Evolutionary conservation across 2,329 filamentous ascomycete species (phyloP), one percentile per base, ranked within the genome.

Genomic region (Xylariaceae sp.): DNA sequence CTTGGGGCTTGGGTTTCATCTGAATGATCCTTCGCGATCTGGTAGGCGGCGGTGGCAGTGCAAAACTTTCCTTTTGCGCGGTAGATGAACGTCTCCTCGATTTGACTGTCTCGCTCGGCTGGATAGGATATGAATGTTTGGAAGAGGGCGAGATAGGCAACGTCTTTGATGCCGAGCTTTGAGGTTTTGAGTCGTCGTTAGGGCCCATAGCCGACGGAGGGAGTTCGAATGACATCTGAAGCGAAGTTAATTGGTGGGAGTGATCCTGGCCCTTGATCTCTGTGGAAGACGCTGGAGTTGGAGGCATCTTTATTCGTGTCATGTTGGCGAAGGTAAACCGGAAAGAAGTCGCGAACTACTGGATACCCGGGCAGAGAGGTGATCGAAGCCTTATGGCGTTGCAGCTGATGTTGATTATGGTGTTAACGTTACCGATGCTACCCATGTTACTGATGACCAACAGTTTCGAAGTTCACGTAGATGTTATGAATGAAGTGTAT

Each of bases 1-100:
- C 70, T 63, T 84, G 76, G 26, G 73, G 67, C 21, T 78, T 75
- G 18, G 84, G 93, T 74, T 96, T 96, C 93, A 98, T 96, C 76
- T 98, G 93, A 56, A 98, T 98, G 71, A 99, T 98, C 77, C 96
- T 98, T 67, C 93, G 88, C 42, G 91, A 90, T 60, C 93, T 83
- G 2, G 93, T 96, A 0, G 95, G 95, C 16, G 93, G 95, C 9
- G 95, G 95, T 19, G 95, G 95, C 16, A 99, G 83, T 9, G 89
- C 83, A 72, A 96, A 96, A 46, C 82, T 78, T 64, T 86, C 83
- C 62, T 85, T 87, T 54, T 79, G 77, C 54, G 76, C 73, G 12
- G 78, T 72, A 16, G 82, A 81, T 0, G 79, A 77, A 41, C 83
- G 76, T 54, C 82, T 75, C 49, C 81, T 76, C n/a, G 79, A 75